Percentiles rank a stretch among this genome's conserved stretches.
These are phyloP conservation scores for Trifolium repens DNA, from an alignment of 306 rosid genomes.

Conservation along the genomic window DNA sequence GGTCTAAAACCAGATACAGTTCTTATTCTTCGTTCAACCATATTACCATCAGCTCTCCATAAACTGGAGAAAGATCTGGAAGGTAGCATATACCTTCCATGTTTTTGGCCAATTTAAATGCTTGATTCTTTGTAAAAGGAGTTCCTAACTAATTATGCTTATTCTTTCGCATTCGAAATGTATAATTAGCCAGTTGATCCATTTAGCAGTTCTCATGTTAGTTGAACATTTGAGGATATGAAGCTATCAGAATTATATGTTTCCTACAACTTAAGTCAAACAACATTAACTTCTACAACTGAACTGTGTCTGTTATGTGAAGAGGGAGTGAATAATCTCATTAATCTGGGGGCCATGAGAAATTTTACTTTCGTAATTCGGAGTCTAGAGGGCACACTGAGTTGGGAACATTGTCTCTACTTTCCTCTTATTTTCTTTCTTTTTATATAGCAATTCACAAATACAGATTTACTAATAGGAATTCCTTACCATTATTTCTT, in stretches of 20 bases:
- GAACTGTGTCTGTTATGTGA: background rate
- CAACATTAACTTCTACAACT: background rate
- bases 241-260: background rate
- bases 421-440: conserved; percentile 4
- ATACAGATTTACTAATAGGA: conserved; percentile 5
- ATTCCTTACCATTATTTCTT: background rate
- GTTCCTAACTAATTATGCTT: conserved; percentile 13
- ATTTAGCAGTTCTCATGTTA: conserved; percentile 11
- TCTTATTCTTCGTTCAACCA: conserved; percentile 62
- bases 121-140: conserved; percentile 39
- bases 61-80: conserved; percentile 59
- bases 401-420: background rate
- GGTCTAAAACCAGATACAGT: conserved; percentile 70
- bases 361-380: background rate
- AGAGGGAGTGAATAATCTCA: background rate
- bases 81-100: conserved; percentile 55
- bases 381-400: conserved; percentile 3
- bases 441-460: background rate
- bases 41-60: conserved; percentile 52
- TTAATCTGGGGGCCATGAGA: background rate
- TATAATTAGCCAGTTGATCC: conserved; percentile 10
- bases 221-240: conserved; percentile 13
- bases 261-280: conserved; percentile 4
- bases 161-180: background rate
- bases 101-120: conserved; percentile 35